Evolutionary conservation across 179 eudicot genomes (phyloP), one percentile per base, ranked within the genome.

Genomic region (Camellia oleifera): DNA sequence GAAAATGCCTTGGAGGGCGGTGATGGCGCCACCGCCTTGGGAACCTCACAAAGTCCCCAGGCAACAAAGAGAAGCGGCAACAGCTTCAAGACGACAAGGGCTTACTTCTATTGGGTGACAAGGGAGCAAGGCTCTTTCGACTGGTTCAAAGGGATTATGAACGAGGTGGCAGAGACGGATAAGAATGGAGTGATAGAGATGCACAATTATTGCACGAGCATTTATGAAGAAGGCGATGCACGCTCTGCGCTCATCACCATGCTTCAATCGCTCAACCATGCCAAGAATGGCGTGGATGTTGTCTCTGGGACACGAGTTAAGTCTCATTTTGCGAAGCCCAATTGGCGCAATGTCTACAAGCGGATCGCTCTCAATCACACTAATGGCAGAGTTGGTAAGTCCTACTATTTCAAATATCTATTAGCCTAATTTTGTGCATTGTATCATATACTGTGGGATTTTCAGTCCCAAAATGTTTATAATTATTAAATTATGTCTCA

Each of bases 31-130:
- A 48, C 5, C 6, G 61, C 4, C 7, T 15, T 81, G 4, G 26
- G 83, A 2, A 72, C 60, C 56, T 57, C 50, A 26, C 64, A 76
- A 5, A 53, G 77, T 67, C 83, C 69, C 17, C 1, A 57, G 10
- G 9, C 58, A 46, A n/a, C 82, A 61, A 79, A 48, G 52, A 72
- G 65, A 32, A 76, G 64, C 60, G 74, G 76, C 2, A 71, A 64
- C 57, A 83, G 81, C 69, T 89, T 89, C 71, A 87, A 58, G 62
- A 89, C 90, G 26, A 82, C 76, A 15, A 81, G 89, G 80, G 92
- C 92, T 8, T 89, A 89, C 71, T 89, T 87, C 85, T 87, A 89
- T 44, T 89, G 92, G 92, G 90, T 89, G 3, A 87, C 92, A 1
- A 79, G 90, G 44, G 90, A 87, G 50, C 90, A 87, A 80, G 88